Evolutionary conservation across 2,329 filamentous ascomycete genomes (phyloP).

Genomic region (Nemania serpens): DNA sequence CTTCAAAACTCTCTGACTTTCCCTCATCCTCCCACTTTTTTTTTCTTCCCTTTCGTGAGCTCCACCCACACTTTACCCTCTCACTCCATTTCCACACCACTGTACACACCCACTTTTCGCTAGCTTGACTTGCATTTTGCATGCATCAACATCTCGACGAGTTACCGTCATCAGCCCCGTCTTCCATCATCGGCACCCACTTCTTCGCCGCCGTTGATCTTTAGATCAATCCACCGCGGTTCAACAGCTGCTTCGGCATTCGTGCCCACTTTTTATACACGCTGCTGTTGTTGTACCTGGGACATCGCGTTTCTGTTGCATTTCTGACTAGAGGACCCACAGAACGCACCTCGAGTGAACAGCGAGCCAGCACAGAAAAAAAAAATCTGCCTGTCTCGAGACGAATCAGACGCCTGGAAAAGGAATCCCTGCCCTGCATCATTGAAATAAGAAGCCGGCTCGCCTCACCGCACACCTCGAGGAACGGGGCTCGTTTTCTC

Average conservation of each 20-base stretch:
- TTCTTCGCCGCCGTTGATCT: slow-evolving; percentile 32
- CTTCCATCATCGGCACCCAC: slow-evolving; percentile 36
- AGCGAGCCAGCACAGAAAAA: slow-evolving; percentile 26
- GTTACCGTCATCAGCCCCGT: slow-evolving; percentile 38
- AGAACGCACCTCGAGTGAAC: slow-evolving; percentile 33
- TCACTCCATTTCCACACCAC: slow-evolving; percentile 12
- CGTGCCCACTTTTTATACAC: slow-evolving; percentile 37
- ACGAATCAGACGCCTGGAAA: slow-evolving; percentile 22
- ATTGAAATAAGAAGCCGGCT: slow-evolving; percentile 41
- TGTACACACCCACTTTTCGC: slow-evolving; percentile 34
- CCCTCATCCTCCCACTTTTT: slow-evolving; percentile 25
- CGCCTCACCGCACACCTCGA: slow-evolving; percentile 42
- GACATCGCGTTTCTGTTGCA: slow-evolving; percentile 26
- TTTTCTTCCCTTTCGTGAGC: slow-evolving; percentile 21
- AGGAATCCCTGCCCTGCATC: slow-evolving; percentile 24
- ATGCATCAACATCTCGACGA: slow-evolving; percentile 41
- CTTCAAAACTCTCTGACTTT: slow-evolving; percentile 11
- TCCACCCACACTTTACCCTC: slow-evolving; percentile 28
- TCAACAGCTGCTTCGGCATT: slow-evolving; percentile 39
- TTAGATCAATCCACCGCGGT: slow-evolving; percentile 31
- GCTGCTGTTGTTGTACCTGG: slow-evolving; percentile 34
- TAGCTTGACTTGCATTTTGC: slow-evolving; percentile 41
- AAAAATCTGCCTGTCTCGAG: slow-evolving; percentile 20
- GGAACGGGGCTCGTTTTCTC: slow-evolving; percentile 42
- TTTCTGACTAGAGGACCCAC: slow-evolving; percentile 38